These are phyloP conservation scores for Dioscorea alata DNA, from an alignment of 106 monocot genomes.

Conservation along the genomic window DNA sequence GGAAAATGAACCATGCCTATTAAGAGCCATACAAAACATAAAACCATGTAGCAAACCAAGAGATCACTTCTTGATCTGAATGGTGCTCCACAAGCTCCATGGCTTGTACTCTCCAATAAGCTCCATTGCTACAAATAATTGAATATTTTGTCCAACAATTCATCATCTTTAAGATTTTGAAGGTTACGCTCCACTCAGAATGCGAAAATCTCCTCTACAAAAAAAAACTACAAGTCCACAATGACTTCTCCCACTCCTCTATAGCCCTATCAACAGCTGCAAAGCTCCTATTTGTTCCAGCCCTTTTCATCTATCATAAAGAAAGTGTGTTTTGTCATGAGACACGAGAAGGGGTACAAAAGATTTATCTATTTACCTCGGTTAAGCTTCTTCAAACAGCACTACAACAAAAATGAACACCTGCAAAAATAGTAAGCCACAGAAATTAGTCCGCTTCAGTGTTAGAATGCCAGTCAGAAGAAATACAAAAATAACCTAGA, in stretches of 20 bases:
- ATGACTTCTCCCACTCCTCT: conserved; percentile 46
- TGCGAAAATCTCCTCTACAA: conserved; percentile 32
- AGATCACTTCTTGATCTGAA: conserved; percentile 36
- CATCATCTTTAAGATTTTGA: conserved; percentile 28
- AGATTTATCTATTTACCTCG: too few relatives aligned
- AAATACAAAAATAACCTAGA: too few relatives aligned
- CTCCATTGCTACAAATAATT: conserved; percentile 48
- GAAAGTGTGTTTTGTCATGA: conserved; percentile 20
- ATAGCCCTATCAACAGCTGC: conserved; percentile 36
- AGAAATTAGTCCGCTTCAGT: too few relatives aligned
- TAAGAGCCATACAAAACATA: neutral
- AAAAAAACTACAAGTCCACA: conserved; percentile 39
- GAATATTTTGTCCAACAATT: conserved; percentile 24
- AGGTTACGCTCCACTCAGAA: conserved; percentile 29
- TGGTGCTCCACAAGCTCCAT: conserved; percentile 75
- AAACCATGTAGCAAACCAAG: conserved; percentile 56
- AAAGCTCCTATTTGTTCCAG: conserved; percentile 61
- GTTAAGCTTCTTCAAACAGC: too few relatives aligned
- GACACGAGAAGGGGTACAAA: too few relatives aligned
- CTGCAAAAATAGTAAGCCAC: too few relatives aligned
- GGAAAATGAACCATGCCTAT: too few relatives aligned
- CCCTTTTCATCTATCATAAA: conserved; percentile 62
- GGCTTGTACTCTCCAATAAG: conserved; percentile 30
- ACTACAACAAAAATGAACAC: too few relatives aligned
- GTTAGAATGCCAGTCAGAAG: too few relatives aligned